phyloP scores from a whole-genome alignment of 225 moss, liverwort and hornwort genomes.

The Marchantia polymorpha region DNA sequence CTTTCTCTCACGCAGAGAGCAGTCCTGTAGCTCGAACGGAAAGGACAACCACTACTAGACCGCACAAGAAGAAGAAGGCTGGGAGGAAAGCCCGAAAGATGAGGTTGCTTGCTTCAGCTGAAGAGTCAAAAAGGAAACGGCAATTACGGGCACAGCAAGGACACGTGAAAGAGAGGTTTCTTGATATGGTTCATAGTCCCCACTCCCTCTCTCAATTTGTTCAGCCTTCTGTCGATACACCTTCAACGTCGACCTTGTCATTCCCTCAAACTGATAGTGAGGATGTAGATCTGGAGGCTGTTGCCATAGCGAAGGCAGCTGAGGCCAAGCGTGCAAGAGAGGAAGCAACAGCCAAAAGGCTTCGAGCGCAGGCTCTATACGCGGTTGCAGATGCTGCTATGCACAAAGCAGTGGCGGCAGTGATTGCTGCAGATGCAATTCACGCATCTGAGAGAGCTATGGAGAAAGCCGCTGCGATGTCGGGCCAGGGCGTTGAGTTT shows the following conservation, averaged over 20 bases:
- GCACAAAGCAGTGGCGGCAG: slow-evolving; percentile 94
- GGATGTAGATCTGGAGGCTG: slow-evolving; percentile 39
- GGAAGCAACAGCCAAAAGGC: slow-evolving; percentile 56
- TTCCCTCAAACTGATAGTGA: slow-evolving; percentile 21
- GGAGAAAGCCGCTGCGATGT: slow-evolving; percentile 17
- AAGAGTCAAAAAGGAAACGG: slow-evolving; percentile 80
- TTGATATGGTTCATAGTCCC: slow-evolving; percentile 27
- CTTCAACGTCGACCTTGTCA: slow-evolving; percentile 27
- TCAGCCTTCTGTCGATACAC: slow-evolving; percentile 10
- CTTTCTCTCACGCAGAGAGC: slow-evolving; percentile 27
- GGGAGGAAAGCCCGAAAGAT: slow-evolving; percentile 86
- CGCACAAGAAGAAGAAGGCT: slow-evolving; percentile 52
- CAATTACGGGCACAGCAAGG: slow-evolving; percentile 47
- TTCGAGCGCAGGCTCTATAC: slow-evolving; percentile 83
- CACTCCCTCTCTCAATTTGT: slow-evolving; percentile 24
- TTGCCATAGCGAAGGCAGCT: slow-evolving; percentile 41
- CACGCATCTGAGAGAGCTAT: slow-evolving; percentile 51
- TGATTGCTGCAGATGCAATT: slow-evolving; percentile 77
- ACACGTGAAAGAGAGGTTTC: slow-evolving; percentile 28
- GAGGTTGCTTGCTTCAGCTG: slow-evolving; percentile 74
- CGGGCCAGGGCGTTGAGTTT: slow-evolving; percentile 18
- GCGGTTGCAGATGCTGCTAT: slow-evolving; percentile 95
- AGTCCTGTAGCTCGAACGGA: slow-evolving; percentile 18
- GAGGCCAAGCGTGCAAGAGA: slow-evolving; percentile 59
- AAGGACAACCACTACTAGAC: slow-evolving; percentile 19